These are phyloP conservation scores for Xylaria venustula DNA, from an alignment of 495 filamentous ascomycete genomes.

Conservation along the genomic window DNA sequence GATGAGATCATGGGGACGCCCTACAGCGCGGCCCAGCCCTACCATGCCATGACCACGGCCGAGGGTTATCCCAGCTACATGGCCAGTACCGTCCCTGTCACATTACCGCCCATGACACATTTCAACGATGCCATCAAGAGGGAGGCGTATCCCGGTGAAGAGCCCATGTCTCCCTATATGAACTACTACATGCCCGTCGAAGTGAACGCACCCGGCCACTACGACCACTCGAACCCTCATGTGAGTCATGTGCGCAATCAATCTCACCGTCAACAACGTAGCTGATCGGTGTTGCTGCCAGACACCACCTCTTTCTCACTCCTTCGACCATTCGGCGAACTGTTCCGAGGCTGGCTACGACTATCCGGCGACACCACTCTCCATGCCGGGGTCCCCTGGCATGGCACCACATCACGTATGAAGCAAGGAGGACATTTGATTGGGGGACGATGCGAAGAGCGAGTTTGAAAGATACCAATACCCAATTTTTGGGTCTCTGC, in stretches of 20 bases:
- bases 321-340: constrained; percentile 70
- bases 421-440: constrained; percentile 3
- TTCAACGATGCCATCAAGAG: constrained; percentile 61
- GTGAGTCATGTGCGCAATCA: constrained; percentile 56
- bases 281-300: constrained; percentile 51
- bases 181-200: constrained; percentile 80
- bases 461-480: constrained; percentile 9
- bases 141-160: constrained; percentile 59
- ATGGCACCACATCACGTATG: constrained; percentile 36
- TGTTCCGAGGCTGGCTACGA: constrained; percentile 59
- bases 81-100: constrained; percentile 51
- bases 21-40: constrained; percentile 61
- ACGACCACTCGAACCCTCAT: constrained; percentile 63
- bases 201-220: constrained; percentile 57
- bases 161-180: constrained; percentile 71
- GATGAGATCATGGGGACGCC: constrained; percentile 64
- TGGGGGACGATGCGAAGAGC: neutral
- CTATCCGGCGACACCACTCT: constrained; percentile 67
- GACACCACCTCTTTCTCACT: constrained; percentile 84
- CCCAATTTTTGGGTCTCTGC: constrained; percentile 5
- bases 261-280: constrained; percentile 40
- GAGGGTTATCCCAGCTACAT: constrained; percentile 66
- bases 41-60: constrained; percentile 61
- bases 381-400: constrained; percentile 64
- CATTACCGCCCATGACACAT: constrained; percentile 67